Evolutionary conservation across 768 basidiomycete species (phyloP).

Genomic region (Agaricus subrufescens): DNA sequence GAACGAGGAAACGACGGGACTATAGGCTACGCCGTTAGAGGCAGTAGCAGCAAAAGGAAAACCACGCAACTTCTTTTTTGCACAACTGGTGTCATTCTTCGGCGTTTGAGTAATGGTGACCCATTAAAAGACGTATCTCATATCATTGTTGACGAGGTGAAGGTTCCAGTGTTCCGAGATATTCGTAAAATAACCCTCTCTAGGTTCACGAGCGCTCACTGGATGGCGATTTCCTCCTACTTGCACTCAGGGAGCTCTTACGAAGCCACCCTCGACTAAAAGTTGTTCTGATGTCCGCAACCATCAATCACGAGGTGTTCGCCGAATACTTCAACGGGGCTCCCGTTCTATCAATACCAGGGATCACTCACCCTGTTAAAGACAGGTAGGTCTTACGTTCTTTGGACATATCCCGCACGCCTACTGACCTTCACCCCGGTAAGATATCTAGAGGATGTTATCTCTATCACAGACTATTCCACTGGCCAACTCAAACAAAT

Average conservation of each 20-base stretch:
- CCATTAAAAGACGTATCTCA: slow-evolving; percentile 69
- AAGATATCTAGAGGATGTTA: slow-evolving; percentile 81
- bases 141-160: slow-evolving; percentile 86
- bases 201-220: slow-evolving; percentile 91
- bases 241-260: slow-evolving; percentile 78
- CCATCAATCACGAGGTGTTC: slow-evolving; percentile 88
- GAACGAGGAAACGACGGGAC: slow-evolving; percentile 75
- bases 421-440: not conserved
- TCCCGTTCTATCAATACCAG: slow-evolving; percentile 81
- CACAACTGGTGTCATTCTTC: slow-evolving; percentile 89
- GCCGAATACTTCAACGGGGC: slow-evolving; percentile 77
- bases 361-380: slow-evolving; percentile 71
- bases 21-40: slow-evolving; percentile 87
- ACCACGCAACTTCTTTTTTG: slow-evolving; percentile 82
- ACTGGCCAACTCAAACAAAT: slow-evolving; percentile 36
- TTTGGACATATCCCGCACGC: no score
- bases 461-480: slow-evolving; percentile 53
- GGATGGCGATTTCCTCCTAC: slow-evolving; percentile 84
- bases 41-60: slow-evolving; percentile 65
- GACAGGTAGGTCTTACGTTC: slow-evolving; percentile 52
- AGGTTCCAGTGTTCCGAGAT: slow-evolving; percentile 5
- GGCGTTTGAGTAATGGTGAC: slow-evolving; percentile 73
- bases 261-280: slow-evolving; percentile 61
- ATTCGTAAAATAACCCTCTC: not conserved
- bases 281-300: slow-evolving; percentile 90